Percentiles rank a stretch among this genome's conserved stretches.
These are phyloP conservation scores for Globisporangium polare DNA, from an alignment of 352 stramenopile species.

Conservation along the genomic window DNA sequence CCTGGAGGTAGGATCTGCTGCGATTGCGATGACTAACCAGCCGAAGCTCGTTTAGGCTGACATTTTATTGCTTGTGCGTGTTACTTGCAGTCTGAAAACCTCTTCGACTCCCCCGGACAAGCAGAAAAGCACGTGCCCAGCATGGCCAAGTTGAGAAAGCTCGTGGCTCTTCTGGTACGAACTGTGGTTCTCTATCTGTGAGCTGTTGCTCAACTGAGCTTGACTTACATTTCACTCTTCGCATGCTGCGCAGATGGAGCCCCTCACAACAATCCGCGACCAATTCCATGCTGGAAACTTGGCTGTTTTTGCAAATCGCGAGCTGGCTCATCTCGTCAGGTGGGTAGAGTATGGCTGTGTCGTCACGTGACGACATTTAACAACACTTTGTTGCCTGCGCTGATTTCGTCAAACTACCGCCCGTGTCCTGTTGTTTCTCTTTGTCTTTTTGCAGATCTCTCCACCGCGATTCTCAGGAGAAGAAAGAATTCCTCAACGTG, in stretches of 20 bases:
- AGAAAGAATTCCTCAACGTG: slow-evolving; percentile 37
- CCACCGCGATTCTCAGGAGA: slow-evolving; percentile 58
- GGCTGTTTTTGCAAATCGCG: slow-evolving; percentile 32
- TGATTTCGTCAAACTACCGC: neutral
- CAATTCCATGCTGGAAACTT: slow-evolving; percentile 48
- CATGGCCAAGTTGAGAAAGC: slow-evolving; percentile 45
- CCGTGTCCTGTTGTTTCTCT: neutral
- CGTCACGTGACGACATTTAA: neutral
- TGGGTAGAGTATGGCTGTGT: slow-evolving; percentile 22
- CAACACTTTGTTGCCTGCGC: neutral
- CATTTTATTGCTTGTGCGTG: neutral
- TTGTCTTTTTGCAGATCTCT: slow-evolving; percentile 30
- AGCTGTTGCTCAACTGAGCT: neutral
- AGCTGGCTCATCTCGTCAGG: slow-evolving; percentile 45
- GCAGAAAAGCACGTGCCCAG: slow-evolving; percentile 46
- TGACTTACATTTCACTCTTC: neutral
- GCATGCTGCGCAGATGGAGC: slow-evolving; percentile 39
- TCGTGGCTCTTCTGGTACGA: slow-evolving; percentile 47
- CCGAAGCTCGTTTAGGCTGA: neutral
- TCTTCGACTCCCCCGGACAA: slow-evolving; percentile 51
- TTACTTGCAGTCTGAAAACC: slow-evolving; percentile 27
- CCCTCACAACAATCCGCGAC: slow-evolving; percentile 51
- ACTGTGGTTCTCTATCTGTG: neutral
- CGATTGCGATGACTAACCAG: neutral
- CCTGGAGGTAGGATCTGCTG: slow-evolving; percentile 32